Conservation (phyloP, 1,284 basidiomycete species). For the Apiotrichum montevideense region DNA sequence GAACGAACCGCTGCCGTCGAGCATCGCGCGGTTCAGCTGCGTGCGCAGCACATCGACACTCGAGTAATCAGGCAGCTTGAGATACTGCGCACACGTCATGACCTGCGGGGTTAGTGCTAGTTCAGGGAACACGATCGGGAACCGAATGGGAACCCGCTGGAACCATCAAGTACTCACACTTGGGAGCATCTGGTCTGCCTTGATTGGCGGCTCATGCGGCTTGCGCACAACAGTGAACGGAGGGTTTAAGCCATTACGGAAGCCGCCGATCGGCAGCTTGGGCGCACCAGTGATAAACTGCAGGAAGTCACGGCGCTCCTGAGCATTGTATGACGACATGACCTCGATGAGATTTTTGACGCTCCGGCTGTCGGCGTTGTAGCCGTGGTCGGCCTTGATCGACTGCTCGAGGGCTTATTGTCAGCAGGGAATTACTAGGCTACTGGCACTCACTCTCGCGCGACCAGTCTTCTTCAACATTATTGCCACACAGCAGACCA, state of each 20-base stretch:
- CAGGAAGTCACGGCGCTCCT: slow-evolving; percentile 76
- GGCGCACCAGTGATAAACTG: slow-evolving; percentile 97
- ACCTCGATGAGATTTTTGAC: slow-evolving; percentile 82
- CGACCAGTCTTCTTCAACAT: slow-evolving; percentile 91
- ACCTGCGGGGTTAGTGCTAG: background rate
- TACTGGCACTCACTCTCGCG: slow-evolving; percentile 62
- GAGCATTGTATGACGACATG: slow-evolving; percentile 70
- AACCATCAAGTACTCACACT: slow-evolving; percentile 54
- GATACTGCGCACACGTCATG: slow-evolving; percentile 51
- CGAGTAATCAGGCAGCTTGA: slow-evolving; percentile 91
- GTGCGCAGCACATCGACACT: slow-evolving; percentile 71
- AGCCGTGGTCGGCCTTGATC: slow-evolving; percentile 96
- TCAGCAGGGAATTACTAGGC: background rate
- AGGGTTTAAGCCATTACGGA: slow-evolving; percentile 81
- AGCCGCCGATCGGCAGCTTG: slow-evolving; percentile 89
- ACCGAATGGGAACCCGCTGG: no score
- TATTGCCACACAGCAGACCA: slow-evolving; percentile 89
- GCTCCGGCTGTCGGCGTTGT: slow-evolving; percentile 85
- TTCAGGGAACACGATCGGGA: no score
- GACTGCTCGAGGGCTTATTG: slow-evolving; percentile 72
- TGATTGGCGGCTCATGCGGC: slow-evolving; percentile 81
- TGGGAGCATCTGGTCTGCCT: slow-evolving; percentile 90
- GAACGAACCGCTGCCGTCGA: slow-evolving; percentile 89
- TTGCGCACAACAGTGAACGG: slow-evolving; percentile 95
- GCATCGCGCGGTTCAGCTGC: slow-evolving; percentile 73